Conservation (phyloP, 805 yeast species). For the Candida sakaeoensis region DNA sequence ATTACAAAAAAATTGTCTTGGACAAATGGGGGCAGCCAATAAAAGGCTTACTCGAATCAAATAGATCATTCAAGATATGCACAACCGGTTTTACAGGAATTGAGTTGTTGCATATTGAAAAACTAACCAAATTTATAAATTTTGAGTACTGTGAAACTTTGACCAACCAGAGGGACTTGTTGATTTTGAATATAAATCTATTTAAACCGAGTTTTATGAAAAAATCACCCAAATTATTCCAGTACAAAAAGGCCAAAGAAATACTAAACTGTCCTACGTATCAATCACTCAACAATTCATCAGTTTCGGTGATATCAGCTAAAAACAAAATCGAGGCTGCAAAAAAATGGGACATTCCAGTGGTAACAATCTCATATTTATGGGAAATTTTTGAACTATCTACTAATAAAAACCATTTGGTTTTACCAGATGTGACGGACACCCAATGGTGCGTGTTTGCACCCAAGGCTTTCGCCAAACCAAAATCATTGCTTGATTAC, state of each 20-base stretch:
- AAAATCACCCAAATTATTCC: conserved; percentile 42
- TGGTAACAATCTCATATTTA: conserved; percentile 51
- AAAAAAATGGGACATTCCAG: conserved; percentile 53
- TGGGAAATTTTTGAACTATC: conserved; percentile 48
- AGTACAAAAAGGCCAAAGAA: conserved; percentile 26
- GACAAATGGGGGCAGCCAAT: conserved; percentile 69
- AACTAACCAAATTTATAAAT: conserved; percentile 54
- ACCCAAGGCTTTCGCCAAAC: conserved; percentile 21
- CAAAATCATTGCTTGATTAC: conserved; percentile 13
- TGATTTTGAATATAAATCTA: conserved; percentile 50
- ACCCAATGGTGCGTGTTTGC: conserved; percentile 56
- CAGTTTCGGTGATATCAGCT: conserved; percentile 40
- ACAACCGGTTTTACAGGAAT: conserved; percentile 77
- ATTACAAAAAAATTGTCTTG: conserved; percentile 42
- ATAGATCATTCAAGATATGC: conserved; percentile 36
- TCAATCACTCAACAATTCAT: conserved; percentile 15
- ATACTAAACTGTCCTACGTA: conserved; percentile 33
- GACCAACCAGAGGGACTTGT: conserved; percentile 48
- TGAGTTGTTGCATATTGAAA: conserved; percentile 66
- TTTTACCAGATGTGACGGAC: conserved; percentile 41
- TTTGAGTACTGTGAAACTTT: conserved; percentile 49
- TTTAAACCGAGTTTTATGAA: conserved; percentile 35
- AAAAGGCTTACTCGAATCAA: conserved; percentile 25
- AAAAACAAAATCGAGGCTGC: conserved; percentile 57
- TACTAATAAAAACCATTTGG: conserved; percentile 14